phyloP scores from a whole-genome alignment of 2,329 filamentous ascomycete genomes.

The Pseudogymnoascus sp. region DNA sequence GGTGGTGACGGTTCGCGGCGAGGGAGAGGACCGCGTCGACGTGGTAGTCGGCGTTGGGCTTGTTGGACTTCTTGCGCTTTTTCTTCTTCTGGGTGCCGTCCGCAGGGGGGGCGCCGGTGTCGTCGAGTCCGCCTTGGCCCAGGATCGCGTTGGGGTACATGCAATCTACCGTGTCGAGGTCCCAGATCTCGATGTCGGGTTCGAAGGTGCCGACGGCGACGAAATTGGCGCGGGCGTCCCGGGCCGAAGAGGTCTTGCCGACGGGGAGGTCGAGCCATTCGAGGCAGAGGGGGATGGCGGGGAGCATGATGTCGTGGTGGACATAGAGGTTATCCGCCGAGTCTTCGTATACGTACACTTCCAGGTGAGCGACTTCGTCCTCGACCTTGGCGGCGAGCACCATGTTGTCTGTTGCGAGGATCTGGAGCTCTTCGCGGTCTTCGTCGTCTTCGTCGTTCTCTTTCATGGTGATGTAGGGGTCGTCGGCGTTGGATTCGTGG shows the following conservation, averaged over 20 bases:
- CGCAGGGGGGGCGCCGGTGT: conserved; percentile 39
- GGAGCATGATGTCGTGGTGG: conserved; percentile 98
- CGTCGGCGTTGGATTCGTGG: conserved; percentile 87
- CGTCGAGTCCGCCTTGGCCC: conserved; percentile 54
- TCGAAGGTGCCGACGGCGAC: conserved; percentile 96
- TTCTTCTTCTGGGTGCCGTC: conserved; percentile 63
- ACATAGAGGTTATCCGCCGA: conserved; percentile 94
- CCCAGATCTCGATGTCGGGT: conserved; percentile 97
- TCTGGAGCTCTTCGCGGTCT: conserved; percentile 87
- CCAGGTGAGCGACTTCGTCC: conserved; percentile 91
- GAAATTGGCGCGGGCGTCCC: conserved; percentile 71
- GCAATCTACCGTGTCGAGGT: conserved; percentile 89
- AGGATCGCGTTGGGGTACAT: conserved; percentile 98
- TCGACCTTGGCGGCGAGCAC: conserved; percentile 89
- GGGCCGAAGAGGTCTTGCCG: conserved; percentile 53
- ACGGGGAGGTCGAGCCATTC: conserved; percentile 96
- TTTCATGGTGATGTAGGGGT: conserved; percentile 90
- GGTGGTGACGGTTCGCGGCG: conserved; percentile 84
- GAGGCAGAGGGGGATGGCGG: conserved; percentile 86
- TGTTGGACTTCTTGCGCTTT: conserved; percentile 84
- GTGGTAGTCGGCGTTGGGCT: conserved; percentile 85
- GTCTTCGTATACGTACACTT: conserved; percentile 97
- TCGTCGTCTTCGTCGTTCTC: conserved; percentile 59
- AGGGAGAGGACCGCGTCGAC: conserved; percentile 89
- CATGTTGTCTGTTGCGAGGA: conserved; percentile 86